Conservation (phyloP, 2,329 filamentous ascomycete genomes). For the Aspergillus aculeatinus region DNA sequence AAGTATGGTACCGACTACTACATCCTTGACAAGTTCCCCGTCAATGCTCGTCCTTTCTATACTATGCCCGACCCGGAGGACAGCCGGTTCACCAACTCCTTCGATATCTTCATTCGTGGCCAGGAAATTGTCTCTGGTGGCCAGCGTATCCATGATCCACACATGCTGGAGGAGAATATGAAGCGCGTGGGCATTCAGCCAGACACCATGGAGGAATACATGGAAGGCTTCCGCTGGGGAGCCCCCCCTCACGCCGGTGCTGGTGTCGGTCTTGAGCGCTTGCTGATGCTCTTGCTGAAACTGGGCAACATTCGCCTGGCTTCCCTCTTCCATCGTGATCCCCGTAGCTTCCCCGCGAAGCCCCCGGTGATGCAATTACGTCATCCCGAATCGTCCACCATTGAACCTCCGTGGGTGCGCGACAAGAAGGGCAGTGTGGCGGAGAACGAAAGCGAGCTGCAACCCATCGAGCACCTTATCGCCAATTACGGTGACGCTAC, state of each 20-base stretch:
- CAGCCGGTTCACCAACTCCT: conserved; percentile 77
- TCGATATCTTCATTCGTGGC: conserved; percentile 90
- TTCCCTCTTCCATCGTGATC: conserved; percentile 83
- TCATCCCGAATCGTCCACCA: conserved; percentile 83
- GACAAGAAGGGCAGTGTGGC: conserved; percentile 41
- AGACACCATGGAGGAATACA: conserved; percentile 84
- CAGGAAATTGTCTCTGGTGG: conserved; percentile 92
- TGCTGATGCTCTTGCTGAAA: conserved; percentile 81
- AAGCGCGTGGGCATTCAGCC: conserved; percentile 71
- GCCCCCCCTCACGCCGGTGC: conserved; percentile 87
- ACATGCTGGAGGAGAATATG: conserved; percentile 76
- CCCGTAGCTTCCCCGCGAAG: conserved; percentile 75
- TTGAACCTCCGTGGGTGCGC: conserved; percentile 62
- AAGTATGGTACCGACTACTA: conserved; percentile 90
- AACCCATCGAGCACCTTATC: conserved; percentile 80
- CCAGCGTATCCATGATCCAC: conserved; percentile 83
- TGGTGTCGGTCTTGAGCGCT: conserved; percentile 84
- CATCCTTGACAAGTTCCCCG: conserved; percentile 89
- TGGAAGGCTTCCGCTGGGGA: conserved; percentile 83
- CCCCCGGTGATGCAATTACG: conserved; percentile 65
- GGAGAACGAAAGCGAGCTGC: conserved; percentile 56
- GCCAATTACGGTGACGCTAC: conserved; percentile 94
- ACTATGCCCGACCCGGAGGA: conserved; percentile 79
- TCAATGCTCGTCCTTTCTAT: conserved; percentile 83
- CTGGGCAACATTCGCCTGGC: conserved; percentile 87